Base-by-base conservation (phyloP, 2,329 filamentous ascomycete species). In the Monilinia laxa region DNA sequence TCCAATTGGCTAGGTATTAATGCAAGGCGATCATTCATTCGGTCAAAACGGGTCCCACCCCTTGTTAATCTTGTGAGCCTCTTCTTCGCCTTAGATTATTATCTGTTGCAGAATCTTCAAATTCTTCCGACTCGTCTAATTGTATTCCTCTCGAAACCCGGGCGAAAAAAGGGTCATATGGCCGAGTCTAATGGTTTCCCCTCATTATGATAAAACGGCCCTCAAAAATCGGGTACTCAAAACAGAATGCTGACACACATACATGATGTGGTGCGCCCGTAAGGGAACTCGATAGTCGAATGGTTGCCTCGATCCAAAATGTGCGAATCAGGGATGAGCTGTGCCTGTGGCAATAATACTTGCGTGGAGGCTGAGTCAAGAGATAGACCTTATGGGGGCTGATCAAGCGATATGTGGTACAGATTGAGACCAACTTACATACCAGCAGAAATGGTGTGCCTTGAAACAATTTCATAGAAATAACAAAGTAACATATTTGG, bases 211-310 rank as follows among this genome's bases (percentile, higher is more conserved):
- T 28, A 40, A 18, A 59, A 31, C 25, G 7, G 14, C 2, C 28
- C 53, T 20, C 11, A 38, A 35, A 23, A 51, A 51, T 25, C 10
- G 4, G 9, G 10, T 40, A 49, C 49, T 25, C 20, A 49, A 49
- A 49, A 35, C n/a, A n/a, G 25, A 4, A 59, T n/a, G 42, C 20
- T 9, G 18, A 49, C 28, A 18, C 42, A 59, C 12, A 20, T 31
- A 35, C 1, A 35, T 16, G 18, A 49, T 49, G 25, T 9, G 20
- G 7, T 49, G 25, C 5, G 16, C 16, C 20, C 45, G 28, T 47
- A 20, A 60, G 45, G 45, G 28, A 25, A 51, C 45, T 51, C 58
- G 45, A 56, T 56, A 56, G n/a, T 56, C 54, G 54, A 56, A 35
- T 25, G 3, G 35, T 60, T 60, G 58, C 58, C 58, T 60, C 45